A percentile compares a stretch with the other conserved stretches of the same genome.
These are phyloP conservation scores for Curvularia sp. DNA, from an alignment of 2,329 filamentous ascomycete genomes.

Conservation along the genomic window DNA sequence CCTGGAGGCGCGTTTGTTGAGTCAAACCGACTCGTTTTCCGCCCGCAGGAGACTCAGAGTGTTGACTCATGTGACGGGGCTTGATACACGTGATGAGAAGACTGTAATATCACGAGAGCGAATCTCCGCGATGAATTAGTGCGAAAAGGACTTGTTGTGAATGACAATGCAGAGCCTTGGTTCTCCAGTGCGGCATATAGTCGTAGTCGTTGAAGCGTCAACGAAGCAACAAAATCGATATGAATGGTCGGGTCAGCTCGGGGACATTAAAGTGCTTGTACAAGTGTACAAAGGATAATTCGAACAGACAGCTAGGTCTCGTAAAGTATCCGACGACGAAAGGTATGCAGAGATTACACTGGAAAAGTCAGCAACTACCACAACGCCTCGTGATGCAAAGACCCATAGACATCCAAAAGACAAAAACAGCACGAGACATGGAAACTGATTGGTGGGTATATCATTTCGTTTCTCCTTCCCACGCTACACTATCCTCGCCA, in stretches of 20 bases:
- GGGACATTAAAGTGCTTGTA: not conserved
- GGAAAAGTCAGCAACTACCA: not conserved
- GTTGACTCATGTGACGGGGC: not conserved
- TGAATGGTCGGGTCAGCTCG: not conserved
- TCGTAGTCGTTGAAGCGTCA: not conserved
- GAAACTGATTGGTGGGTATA: not conserved
- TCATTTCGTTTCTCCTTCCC: not conserved
- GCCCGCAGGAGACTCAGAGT: not conserved
- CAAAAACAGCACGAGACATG: not conserved
- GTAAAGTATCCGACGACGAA: not conserved
- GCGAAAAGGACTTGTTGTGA: not conserved
- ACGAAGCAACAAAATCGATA: not conserved
- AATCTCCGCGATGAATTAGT: not conserved
- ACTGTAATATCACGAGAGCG: not conserved
- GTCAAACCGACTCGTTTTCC: not conserved
- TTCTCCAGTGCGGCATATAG: not conserved
- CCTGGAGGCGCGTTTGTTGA: not conserved
- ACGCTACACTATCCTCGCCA: constrained; percentile 23
- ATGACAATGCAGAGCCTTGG: not conserved
- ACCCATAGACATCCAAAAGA: not conserved
- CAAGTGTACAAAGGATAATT: not conserved
- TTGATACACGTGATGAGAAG: not conserved
- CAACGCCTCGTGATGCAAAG: not conserved
- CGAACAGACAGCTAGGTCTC: not conserved
- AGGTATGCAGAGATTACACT: not conserved